Conservation (phyloP, 2,329 filamentous ascomycete genomes). For the Exophiala spinifera region DNA sequence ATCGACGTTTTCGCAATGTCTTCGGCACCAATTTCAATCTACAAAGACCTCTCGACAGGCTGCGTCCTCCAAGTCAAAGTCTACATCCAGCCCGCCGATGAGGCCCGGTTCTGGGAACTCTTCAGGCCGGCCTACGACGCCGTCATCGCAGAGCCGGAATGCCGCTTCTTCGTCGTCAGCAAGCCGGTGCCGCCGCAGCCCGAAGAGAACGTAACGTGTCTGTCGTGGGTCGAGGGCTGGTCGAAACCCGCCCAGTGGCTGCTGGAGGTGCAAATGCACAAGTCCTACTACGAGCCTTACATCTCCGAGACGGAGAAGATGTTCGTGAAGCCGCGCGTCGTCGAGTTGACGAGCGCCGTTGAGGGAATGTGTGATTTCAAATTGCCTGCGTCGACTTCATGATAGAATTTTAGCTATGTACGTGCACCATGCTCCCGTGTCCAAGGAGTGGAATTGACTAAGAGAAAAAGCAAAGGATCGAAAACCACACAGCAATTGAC, state of each 20-base stretch:
- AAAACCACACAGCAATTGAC: no score
- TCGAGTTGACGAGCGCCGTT: slow-evolving; percentile 31
- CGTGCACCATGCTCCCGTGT: no score
- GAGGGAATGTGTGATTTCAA: slow-evolving; percentile 28
- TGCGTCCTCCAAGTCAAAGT: slow-evolving; percentile 28
- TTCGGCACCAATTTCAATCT: neutral
- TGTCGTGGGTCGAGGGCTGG: slow-evolving; percentile 46
- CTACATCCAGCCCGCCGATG: slow-evolving; percentile 30
- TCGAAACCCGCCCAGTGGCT: slow-evolving; percentile 36
- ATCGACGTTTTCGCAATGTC: neutral
- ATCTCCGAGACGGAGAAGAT: slow-evolving; percentile 39
- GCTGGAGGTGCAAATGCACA: slow-evolving; percentile 33
- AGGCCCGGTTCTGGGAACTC: slow-evolving; percentile 33
- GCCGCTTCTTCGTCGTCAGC: slow-evolving; percentile 46
- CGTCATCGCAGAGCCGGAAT: slow-evolving; percentile 44
- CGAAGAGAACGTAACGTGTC: slow-evolving; percentile 37
- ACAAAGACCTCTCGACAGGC: neutral
- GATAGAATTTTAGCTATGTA: no score
- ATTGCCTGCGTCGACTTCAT: slow-evolving; percentile 17
- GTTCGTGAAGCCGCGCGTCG: slow-evolving; percentile 41
- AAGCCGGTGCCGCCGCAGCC: slow-evolving; percentile 21
- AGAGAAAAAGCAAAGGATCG: no score
- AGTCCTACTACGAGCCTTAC: slow-evolving; percentile 44
- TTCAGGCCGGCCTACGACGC: slow-evolving; percentile 42
- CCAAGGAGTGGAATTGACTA: no score